Evolutionary conservation across 2,329 filamentous ascomycete genomes (phyloP).

Genomic region (Pseudocercospora crystallina): DNA sequence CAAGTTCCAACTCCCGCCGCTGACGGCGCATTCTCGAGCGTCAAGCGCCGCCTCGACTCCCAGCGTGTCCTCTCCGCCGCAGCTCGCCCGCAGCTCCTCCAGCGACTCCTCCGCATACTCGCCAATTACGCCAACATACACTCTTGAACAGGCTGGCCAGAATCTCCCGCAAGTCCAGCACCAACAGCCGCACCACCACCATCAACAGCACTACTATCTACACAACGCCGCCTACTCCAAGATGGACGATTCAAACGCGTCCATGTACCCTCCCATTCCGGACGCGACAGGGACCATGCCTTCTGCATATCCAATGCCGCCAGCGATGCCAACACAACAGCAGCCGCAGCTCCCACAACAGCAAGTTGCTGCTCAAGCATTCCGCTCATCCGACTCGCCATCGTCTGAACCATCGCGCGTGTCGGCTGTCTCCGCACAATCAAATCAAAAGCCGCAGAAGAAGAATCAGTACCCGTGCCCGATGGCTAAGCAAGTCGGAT

Average conservation of each 20-base stretch:
- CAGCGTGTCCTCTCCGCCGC: constrained; percentile 48
- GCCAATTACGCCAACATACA: constrained; percentile 47
- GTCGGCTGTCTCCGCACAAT: constrained; percentile 45
- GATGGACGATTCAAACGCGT: constrained; percentile 37
- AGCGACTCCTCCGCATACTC: constrained; percentile 47
- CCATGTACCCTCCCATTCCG: constrained; percentile 39
- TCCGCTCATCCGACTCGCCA: constrained; percentile 47
- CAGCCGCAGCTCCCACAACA: constrained; percentile 4
- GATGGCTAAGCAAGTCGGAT: constrained; percentile 68
- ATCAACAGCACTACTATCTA: constrained; percentile 24
- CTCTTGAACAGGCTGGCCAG: constrained; percentile 27
- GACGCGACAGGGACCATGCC: constrained; percentile 33
- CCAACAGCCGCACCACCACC: constrained; percentile 16
- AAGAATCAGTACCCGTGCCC: constrained; percentile 74
- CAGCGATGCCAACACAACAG: constrained; percentile 24
- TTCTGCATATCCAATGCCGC: constrained; percentile 33
- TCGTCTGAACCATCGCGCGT: constrained; percentile 47
- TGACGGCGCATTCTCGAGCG: constrained; percentile 22
- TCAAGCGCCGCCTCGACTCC: constrained; percentile 48
- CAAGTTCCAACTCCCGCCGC: constrained; percentile 28
- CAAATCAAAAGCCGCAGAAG: constrained; percentile 48
- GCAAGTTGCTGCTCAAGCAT: constrained; percentile 5
- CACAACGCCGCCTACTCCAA: constrained; percentile 23
- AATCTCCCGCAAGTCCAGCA: constrained; percentile 21
- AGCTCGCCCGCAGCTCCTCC: constrained; percentile 47